These are phyloP conservation scores for Ensete ventricosum DNA, from an alignment of 176 grass and related monocot species.

Conservation along the genomic window DNA sequence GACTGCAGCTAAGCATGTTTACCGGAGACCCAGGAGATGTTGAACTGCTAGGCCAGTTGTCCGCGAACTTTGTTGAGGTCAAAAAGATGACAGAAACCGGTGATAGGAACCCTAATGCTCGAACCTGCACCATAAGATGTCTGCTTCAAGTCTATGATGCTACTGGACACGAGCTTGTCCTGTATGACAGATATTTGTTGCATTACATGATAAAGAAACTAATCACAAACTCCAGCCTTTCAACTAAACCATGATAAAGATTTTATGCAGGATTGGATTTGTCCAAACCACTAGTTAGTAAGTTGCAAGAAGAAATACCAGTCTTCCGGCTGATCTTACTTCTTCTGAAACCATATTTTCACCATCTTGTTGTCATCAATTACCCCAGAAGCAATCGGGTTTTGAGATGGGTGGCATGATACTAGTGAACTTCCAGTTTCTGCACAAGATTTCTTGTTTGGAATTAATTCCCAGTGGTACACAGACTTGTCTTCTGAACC, in stretches of 20 bases:
- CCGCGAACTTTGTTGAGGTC: too few relatives aligned
- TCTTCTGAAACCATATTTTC: slow-evolving; percentile 86
- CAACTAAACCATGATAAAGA: not conserved
- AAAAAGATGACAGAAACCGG: too few relatives aligned
- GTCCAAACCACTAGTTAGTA: not conserved
- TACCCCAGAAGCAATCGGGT: slow-evolving; percentile 72
- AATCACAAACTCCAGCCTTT: not conserved
- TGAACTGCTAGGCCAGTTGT: too few relatives aligned
- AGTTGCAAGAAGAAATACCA: slow-evolving; percentile 21
- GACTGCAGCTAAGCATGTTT: too few relatives aligned
- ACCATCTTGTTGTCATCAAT: slow-evolving; percentile 69
- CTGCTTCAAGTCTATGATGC: too few relatives aligned
- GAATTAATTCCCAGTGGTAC: slow-evolving; percentile 86
- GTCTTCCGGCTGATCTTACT: slow-evolving; percentile 27
- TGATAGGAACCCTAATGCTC: too few relatives aligned
- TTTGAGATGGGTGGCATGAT: slow-evolving; percentile 73
- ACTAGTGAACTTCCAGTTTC: slow-evolving; percentile 78
- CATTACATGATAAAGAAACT: too few relatives aligned
- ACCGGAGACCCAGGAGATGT: too few relatives aligned
- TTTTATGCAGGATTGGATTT: not conserved
- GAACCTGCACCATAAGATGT: too few relatives aligned
- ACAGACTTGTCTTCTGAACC: slow-evolving; percentile 81
- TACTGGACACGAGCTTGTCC: too few relatives aligned
- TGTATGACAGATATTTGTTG: too few relatives aligned
- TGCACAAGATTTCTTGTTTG: slow-evolving; percentile 81